Conservation (phyloP, 148 eudicot species). For the Vaccinium corymbosum region DNA sequence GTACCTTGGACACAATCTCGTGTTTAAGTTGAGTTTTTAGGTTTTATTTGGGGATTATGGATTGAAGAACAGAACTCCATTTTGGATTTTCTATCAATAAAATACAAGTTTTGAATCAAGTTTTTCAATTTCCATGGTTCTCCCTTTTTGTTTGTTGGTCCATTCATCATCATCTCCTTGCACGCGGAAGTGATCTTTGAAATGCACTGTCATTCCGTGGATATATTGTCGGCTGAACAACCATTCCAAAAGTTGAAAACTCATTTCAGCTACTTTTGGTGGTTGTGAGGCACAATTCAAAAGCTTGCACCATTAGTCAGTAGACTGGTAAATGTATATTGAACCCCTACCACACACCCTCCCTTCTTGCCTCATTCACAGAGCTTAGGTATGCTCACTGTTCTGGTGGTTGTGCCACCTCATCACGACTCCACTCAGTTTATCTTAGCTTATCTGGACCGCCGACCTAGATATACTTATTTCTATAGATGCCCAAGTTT, state of each 20-base stretch:
- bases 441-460: background rate
- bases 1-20: background rate
- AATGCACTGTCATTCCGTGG: background rate
- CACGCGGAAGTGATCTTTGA: background rate
- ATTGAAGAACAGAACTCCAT: background rate
- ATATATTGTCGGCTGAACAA: background rate
- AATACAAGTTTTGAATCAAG: background rate
- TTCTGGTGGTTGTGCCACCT: background rate
- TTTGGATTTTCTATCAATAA: background rate
- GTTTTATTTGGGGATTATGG: background rate
- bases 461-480: background rate
- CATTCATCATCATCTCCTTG: background rate
- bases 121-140: background rate
- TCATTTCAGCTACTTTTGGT: background rate
- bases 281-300: background rate
- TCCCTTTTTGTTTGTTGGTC: background rate
- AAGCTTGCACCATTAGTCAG: background rate
- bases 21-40: background rate
- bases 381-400: background rate
- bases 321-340: background rate
- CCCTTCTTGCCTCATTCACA: background rate
- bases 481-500: background rate
- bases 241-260: background rate
- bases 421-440: background rate
- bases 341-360: background rate